These are phyloP conservation scores for Sungouiozyma ichnusensis DNA, from an alignment of 805 yeast genomes.

Conservation along the genomic window DNA sequence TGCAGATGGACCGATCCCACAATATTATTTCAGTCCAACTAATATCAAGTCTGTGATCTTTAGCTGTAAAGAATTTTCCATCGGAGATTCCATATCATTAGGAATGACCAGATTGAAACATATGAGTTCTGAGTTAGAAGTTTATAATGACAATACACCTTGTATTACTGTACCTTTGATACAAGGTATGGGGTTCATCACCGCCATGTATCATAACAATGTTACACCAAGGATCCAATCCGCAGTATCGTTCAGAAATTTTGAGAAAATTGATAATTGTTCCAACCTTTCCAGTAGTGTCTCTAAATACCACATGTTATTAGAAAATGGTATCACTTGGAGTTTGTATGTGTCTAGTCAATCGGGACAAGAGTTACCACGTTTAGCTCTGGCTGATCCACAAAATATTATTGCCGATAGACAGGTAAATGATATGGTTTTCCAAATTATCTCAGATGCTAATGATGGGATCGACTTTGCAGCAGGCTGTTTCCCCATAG, in stretches of 20 bases:
- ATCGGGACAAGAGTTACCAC: not conserved
- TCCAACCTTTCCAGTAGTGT: not conserved
- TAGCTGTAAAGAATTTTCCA: constrained; percentile 33
- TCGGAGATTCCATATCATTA: constrained; percentile 15
- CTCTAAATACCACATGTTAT: constrained; percentile 40
- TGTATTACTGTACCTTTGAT: constrained; percentile 47
- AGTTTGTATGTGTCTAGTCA: constrained; percentile 8
- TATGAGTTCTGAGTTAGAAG: not conserved
- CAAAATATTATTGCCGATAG: constrained; percentile 15
- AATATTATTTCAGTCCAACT: constrained; percentile 59
- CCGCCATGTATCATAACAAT: constrained; percentile 44
- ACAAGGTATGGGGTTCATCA: constrained; percentile 76
- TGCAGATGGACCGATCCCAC: constrained; percentile 55
- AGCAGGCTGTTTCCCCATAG: constrained; percentile 52
- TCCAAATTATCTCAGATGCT: constrained; percentile 51
- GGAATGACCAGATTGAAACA: not conserved
- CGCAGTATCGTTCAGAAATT: constrained; percentile 47
- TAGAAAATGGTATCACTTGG: constrained; percentile 45
- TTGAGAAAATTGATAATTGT: not conserved
- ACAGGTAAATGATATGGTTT: constrained; percentile 34
- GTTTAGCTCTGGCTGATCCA: constrained; percentile 8
- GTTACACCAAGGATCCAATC: constrained; percentile 48
- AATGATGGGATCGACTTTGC: constrained; percentile 40
- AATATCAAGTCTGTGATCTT: constrained; percentile 51
- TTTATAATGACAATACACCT: constrained; percentile 8